Conservation (phyloP, 345 rosid genomes). For the Linum usitatissimum region DNA sequence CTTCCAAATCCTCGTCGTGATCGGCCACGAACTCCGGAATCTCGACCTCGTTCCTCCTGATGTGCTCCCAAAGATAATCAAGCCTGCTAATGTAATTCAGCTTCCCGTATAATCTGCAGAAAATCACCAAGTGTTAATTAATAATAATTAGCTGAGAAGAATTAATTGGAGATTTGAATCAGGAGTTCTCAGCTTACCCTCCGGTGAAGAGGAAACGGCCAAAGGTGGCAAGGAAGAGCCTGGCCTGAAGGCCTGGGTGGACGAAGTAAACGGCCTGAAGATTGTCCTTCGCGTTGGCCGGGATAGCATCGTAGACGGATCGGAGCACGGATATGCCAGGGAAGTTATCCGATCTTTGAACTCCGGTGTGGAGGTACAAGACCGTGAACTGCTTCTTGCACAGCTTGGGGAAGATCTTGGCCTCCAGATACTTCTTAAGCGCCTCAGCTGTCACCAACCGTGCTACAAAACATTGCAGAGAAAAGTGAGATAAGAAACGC, state of each 20-base stretch:
- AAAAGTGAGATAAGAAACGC: not conserved
- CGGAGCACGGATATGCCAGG: constrained; percentile 43
- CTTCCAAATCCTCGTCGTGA: constrained; percentile 43
- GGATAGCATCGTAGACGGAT: constrained; percentile 40
- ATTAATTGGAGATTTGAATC: not conserved
- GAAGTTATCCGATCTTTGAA: constrained; percentile 38
- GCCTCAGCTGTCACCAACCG: constrained; percentile 28
- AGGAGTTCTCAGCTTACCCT: constrained; percentile 27
- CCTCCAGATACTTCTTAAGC: constrained; percentile 42
- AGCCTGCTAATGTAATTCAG: constrained; percentile 38
- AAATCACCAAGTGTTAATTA: too few species aligned
- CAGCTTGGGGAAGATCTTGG: constrained; percentile 29
- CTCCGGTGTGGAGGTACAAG: constrained; percentile 44
- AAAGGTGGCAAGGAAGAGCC: constrained; percentile 58
- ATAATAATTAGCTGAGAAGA: not conserved
- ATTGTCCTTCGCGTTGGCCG: constrained; percentile 26
- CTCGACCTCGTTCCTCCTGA: constrained; percentile 48
- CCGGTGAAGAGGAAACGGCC: constrained; percentile 48
- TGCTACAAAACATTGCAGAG: constrained; percentile 17
- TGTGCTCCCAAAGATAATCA: constrained; percentile 56
- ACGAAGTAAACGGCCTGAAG: constrained; percentile 41
- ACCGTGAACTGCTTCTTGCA: constrained; percentile 33
- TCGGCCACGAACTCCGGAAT: constrained; percentile 52
- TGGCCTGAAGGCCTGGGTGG: constrained; percentile 45
- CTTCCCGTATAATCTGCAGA: constrained; percentile 42